Conservation (phyloP, 371 early-diverging fungal genomes). For the Rozella allomycis region DNA sequence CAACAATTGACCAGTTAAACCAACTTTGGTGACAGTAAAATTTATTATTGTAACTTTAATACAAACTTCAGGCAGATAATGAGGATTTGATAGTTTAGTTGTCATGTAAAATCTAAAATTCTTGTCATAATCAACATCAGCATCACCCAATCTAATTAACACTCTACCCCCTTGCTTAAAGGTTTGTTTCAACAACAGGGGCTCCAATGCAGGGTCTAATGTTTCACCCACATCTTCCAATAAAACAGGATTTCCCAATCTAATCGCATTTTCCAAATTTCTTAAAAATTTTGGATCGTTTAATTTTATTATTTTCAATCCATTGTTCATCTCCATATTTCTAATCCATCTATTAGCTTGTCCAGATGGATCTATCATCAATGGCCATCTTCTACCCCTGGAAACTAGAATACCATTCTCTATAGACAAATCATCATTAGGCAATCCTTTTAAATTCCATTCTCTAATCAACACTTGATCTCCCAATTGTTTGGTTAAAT, state of each 20-base stretch:
- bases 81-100: constrained; percentile 30
- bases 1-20: constrained; percentile 28
- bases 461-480: constrained; percentile 28
- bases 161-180: constrained; percentile 23
- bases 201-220: constrained; percentile 28
- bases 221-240: constrained; percentile 32
- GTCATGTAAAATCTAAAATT: constrained; percentile 32
- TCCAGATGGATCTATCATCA: constrained; percentile 36
- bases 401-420: constrained; percentile 32
- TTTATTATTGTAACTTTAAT: constrained; percentile 35
- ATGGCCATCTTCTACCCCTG: constrained; percentile 26
- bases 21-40: constrained; percentile 29
- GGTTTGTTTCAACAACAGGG: constrained; percentile 23
- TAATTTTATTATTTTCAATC: constrained; percentile 20
- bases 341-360: constrained; percentile 34
- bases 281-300: constrained; percentile 23
- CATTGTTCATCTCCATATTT: constrained; percentile 16
- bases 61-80: constrained; percentile 33
- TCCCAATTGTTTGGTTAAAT: constrained; percentile 13
- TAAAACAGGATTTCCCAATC: constrained; percentile 23
- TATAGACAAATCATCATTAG: constrained; percentile 22
- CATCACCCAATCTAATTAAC: constrained; percentile 28
- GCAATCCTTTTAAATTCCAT: constrained; percentile 33
- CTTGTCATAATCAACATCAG: constrained; percentile 27
- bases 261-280: constrained; percentile 24